Base-by-base conservation (phyloP, 306 rosid genomes). In the Parietaria judaica region DNA sequence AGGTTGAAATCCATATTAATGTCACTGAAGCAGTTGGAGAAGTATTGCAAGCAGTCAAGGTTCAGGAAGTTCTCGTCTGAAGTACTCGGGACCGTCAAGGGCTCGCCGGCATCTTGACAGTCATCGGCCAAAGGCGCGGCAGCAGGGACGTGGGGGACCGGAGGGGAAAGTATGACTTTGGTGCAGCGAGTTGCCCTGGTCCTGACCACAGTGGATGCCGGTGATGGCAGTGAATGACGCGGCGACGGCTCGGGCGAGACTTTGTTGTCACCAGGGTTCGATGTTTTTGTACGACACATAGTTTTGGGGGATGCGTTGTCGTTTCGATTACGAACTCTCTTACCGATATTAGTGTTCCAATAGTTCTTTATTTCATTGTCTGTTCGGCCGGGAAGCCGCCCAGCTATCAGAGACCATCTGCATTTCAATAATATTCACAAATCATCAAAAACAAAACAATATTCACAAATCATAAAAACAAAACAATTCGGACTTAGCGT, bases 321-420 rank as follows among this genome's bases (percentile, higher is more conserved):
- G 31, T 23, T 23, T 23, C 2, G 38, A 71, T 44, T 76, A 23
- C 31, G 80, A 70, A 81, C 16, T 65, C 71, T 86, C 74, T 79
- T 86, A 4, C 87, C 83, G 51, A 86, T 74, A 46, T 70, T 82
- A 1, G 89, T 82, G 58, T 87, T 80, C 95, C 95, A 87, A 13
- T 84, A 82, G 54, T 87, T 87, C 63, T 87, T 87, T 44, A 87
- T 82, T 82, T 87, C 95, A 74, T 84, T 87, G 79, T 87, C 92
- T 68, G 95, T 87, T 84, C 95, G 81, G 70, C 95, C 92, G 0
- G 95, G 95, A 41, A 87, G 79, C 72, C 92, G 80, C 61, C 82
- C 86, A 6, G 95, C 95, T 54, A 87, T 87, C 73, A 87, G 58
- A 14, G 89, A 79, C 92, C 95, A 87, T 74, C 95, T 87, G 64